phyloP scores from a whole-genome alignment of 2,329 filamentous ascomycete genomes.

The Cercospora nicotianae region DNA sequence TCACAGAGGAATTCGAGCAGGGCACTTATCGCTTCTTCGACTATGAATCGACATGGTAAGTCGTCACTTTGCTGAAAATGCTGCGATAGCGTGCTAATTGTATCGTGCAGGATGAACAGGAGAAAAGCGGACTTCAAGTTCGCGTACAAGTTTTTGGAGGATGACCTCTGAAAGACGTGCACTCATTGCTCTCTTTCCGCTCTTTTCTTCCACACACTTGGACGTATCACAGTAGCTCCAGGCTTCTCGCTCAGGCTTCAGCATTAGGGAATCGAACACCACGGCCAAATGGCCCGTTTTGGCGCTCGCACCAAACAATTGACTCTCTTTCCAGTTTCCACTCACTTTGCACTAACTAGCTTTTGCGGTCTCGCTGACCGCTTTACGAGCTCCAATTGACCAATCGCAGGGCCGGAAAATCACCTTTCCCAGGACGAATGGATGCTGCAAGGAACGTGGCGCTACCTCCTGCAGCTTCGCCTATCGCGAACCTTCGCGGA shows the following conservation, averaged over 20 bases:
- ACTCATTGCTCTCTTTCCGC: not conserved
- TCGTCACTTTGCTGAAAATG: constrained; percentile 26
- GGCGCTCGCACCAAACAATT: constrained; percentile 4
- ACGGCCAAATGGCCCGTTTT: constrained; percentile 7
- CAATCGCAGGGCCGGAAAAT: not conserved
- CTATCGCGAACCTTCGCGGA: not conserved
- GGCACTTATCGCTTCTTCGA: constrained; percentile 99
- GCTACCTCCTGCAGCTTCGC: constrained; percentile 5
- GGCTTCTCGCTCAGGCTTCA: constrained; percentile 17
- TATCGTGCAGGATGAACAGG: constrained; percentile 84
- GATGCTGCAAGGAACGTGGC: constrained; percentile 1
- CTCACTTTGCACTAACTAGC: not conserved
- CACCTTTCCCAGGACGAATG: not conserved
- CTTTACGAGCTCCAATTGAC: not conserved
- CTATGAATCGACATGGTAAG: constrained; percentile 97
- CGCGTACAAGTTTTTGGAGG: constrained; percentile 95
- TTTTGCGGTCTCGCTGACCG: not conserved
- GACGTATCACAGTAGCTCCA: constrained; percentile 26
- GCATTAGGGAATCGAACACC: constrained; percentile 15
- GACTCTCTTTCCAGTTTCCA: constrained; percentile 2
- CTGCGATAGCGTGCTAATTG: constrained; percentile 19
- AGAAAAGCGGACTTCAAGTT: constrained; percentile 98
- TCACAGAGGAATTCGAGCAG: constrained; percentile 98
- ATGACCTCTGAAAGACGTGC: constrained; percentile 49
- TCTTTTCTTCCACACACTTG: constrained; percentile 49